These are phyloP conservation scores for Rhytidiadelphus loreus DNA, from an alignment of 225 moss, liverwort and hornwort genomes.

Conservation along the genomic window DNA sequence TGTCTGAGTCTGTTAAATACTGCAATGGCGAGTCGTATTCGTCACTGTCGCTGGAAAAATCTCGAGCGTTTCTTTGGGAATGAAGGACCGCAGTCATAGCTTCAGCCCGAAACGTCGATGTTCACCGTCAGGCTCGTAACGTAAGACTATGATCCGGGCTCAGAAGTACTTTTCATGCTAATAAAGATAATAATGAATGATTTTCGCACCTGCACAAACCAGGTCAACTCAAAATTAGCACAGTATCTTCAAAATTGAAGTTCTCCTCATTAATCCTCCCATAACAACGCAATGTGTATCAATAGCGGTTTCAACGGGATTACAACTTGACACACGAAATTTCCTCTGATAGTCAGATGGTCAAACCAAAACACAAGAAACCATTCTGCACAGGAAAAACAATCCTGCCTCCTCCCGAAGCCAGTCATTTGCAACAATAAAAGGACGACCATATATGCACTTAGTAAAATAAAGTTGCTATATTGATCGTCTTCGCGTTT, in stretches of 20 bases:
- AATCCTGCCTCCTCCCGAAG: neutral
- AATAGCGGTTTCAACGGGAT: neutral
- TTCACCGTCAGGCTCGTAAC: neutral
- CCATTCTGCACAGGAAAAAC: neutral
- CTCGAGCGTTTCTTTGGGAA: constrained; percentile 37
- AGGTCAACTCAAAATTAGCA: neutral
- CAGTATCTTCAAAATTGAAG: neutral
- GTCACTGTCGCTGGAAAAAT: constrained; percentile 44
- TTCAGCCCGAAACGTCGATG: neutral
- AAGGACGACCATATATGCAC: neutral
- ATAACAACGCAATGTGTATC: neutral
- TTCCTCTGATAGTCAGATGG: neutral
- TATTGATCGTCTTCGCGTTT: neutral
- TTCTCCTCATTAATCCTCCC: neutral
- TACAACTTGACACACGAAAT: neutral
- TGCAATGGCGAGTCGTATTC: constrained; percentile 34
- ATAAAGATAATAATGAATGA: neutral
- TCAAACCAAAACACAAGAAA: neutral
- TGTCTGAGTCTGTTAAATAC: constrained; percentile 35
- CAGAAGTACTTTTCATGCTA: constrained; percentile 4
- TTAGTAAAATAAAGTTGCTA: too few species aligned
- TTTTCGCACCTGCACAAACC: neutral
- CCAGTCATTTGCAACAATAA: neutral
- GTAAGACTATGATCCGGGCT: neutral
- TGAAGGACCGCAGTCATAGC: constrained; percentile 58